Base-by-base conservation (phyloP, 2,329 filamentous ascomycete genomes). In the Tolypocladium inflatum region DNA sequence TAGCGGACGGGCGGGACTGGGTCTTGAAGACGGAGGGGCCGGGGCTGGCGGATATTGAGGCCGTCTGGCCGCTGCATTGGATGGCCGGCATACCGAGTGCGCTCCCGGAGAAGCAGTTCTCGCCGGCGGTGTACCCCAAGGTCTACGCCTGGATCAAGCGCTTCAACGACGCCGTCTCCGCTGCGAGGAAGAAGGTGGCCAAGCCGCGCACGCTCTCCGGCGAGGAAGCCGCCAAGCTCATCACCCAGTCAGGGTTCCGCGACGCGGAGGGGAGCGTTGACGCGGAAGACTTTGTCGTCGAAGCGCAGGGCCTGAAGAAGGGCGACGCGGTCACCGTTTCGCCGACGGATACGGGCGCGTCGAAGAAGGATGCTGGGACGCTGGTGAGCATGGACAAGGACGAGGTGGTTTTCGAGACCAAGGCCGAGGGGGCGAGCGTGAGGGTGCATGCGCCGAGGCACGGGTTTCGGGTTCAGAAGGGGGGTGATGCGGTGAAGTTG, bases 21-120 rank as follows among this genome's bases (percentile, higher is more conserved):
- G 71, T 90, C 10, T 71, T 86, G 15, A 76, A 74, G 13, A 80
- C 77, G 1, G 65, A 77, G 3, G 68, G 70, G 21, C 82, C 84
- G 1, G 78, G 75, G 1, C 68, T 89, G 61, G 85, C 82, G 4
- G 88, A 91, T 68, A 83, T 91, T 60, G 84, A 91, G 72, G 83
- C 80, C 50, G 73, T 87, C 15, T 90, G 84, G 85, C 78, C 81
- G 0, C 79, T 90, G 62, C 80, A 86, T 69, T 91, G 88, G 88
- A 70, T 89, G 2, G 68, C 71, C 3, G 73, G 71, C 13, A 73
- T 89, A 53, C 78, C 79, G 15, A 79, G 79, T 5, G 80, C 80
- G 17, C 74, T 89, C 53, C 79, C 82, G 4, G 59, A 72, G 54
- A 74, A 79, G 23, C 64, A 77, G 8, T 78, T 90, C 61, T 80